These are phyloP conservation scores for Verticillium isaacii DNA, from an alignment of 2,329 filamentous ascomycete species.

Conservation along the genomic window DNA sequence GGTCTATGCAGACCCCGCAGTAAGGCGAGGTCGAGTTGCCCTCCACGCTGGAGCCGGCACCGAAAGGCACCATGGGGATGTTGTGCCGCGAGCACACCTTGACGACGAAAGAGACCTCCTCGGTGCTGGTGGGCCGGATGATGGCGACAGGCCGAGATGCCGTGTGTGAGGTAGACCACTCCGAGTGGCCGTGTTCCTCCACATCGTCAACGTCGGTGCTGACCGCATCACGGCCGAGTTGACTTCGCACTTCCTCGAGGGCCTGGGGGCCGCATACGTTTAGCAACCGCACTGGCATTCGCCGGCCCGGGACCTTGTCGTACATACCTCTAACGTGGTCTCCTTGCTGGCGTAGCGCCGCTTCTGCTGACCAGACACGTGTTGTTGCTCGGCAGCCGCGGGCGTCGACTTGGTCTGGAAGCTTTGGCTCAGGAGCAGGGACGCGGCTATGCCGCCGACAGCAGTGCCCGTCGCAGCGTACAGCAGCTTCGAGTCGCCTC, in stretches of 20 bases:
- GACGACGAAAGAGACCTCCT: conserved; percentile 60
- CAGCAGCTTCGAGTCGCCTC: neutral
- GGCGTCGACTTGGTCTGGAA: neutral
- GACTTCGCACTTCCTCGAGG: conserved; percentile 45
- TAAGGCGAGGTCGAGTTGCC: conserved; percentile 65
- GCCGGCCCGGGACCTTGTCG: neutral
- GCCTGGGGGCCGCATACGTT: conserved; percentile 34
- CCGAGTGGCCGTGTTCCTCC: conserved; percentile 61
- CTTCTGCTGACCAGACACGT: too few species aligned
- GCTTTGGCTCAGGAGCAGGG: neutral
- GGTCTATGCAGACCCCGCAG: conserved; percentile 67
- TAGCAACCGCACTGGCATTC: neutral
- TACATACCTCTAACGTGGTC: neutral
- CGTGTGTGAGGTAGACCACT: conserved; percentile 67
- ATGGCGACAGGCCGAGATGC: conserved; percentile 59
- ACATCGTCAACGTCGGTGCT: conserved; percentile 61
- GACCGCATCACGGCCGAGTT: conserved; percentile 54
- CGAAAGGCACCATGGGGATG: conserved; percentile 70
- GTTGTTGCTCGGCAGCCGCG: neutral
- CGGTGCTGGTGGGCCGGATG: conserved; percentile 58
- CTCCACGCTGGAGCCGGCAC: conserved; percentile 68
- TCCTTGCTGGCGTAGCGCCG: neutral
- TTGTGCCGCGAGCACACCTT: conserved; percentile 56
- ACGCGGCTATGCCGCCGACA: neutral
- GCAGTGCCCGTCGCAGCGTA: neutral